Evolutionary conservation across 2,329 filamentous ascomycete genomes (phyloP).

Genomic region (Pseudopyrenochaeta lycopersici): DNA sequence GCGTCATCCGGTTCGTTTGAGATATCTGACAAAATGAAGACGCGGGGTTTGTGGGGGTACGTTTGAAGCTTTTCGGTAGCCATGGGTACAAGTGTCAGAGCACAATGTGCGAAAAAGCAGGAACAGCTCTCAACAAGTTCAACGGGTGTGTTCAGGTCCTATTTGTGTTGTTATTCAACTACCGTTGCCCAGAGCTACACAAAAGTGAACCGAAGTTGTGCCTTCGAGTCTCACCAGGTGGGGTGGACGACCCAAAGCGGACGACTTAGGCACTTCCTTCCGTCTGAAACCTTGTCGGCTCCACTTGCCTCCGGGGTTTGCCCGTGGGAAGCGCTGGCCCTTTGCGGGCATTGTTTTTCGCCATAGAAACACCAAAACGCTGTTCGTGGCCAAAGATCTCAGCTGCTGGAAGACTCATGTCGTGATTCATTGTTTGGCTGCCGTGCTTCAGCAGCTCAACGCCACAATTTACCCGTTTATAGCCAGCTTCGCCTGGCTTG

Average conservation of each 20-base stretch:
- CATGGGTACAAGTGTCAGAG: conserved; percentile 20
- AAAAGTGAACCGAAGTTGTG: conserved; percentile 26
- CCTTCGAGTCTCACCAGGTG: conserved; percentile 22
- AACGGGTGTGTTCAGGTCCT: not conserved
- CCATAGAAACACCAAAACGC: no score
- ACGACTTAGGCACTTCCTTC: conserved; percentile 24
- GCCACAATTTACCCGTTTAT: conserved; percentile 1
- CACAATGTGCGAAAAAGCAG: not conserved
- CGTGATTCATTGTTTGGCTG: not conserved
- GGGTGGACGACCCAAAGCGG: conserved; percentile 23
- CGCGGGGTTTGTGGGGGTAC: conserved; percentile 46
- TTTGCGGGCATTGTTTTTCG: no score
- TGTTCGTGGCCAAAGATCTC: no score
- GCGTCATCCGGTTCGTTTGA: conserved; percentile 53
- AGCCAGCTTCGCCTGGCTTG: not conserved
- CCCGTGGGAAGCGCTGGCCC: not conserved
- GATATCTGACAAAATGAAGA: conserved; percentile 53
- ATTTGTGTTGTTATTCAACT: conserved; percentile 19
- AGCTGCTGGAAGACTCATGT: not conserved
- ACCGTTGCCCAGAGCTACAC: conserved; percentile 26
- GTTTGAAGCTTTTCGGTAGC: conserved; percentile 36
- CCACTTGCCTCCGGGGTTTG: conserved; percentile 11
- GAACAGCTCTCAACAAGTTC: not conserved
- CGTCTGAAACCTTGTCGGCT: conserved; percentile 21
- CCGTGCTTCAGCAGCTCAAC: not conserved